These are phyloP conservation scores for Pseudodiploospora longispora DNA, from an alignment of 2,329 filamentous ascomycete genomes.

Conservation along the genomic window DNA sequence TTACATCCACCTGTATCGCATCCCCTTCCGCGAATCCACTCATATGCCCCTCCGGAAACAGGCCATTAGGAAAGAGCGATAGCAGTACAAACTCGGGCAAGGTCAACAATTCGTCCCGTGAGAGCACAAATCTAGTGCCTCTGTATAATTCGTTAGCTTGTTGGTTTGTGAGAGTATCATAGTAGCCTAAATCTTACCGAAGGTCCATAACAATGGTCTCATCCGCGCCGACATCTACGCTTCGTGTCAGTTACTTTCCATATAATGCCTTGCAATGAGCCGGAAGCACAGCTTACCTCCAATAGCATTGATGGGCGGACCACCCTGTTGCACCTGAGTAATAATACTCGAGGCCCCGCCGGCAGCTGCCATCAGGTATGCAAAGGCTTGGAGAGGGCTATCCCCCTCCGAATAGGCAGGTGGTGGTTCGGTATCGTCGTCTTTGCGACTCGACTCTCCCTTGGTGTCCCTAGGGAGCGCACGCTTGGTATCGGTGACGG, in stretches of 20 bases:
- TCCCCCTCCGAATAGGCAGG: conserved; percentile 93
- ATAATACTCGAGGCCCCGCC: conserved; percentile 97
- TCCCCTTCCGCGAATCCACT: conserved; percentile 88
- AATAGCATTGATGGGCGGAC: conserved; percentile 79
- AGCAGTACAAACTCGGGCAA: conserved; percentile 94
- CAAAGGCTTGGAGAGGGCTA: conserved; percentile 85
- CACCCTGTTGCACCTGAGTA: conserved; percentile 95
- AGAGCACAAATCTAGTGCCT: conserved; percentile 87
- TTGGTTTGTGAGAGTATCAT: background rate
- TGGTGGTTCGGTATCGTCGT: conserved; percentile 81
- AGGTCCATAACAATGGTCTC: conserved; percentile 94
- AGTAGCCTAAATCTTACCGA: conserved; percentile 51
- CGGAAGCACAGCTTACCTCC: conserved; percentile 52
- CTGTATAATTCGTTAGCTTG: conserved; percentile 39
- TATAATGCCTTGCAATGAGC: background rate
- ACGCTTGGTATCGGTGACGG: conserved; percentile 69
- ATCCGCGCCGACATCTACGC: conserved; percentile 69
- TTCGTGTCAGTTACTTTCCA: conserved; percentile 3
- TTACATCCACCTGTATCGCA: conserved; percentile 93
- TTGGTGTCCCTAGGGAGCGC: conserved; percentile 78
- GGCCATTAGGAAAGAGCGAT: conserved; percentile 96
- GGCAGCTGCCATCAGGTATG: conserved; percentile 96
- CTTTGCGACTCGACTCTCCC: conserved; percentile 64
- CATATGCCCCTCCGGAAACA: conserved; percentile 94
- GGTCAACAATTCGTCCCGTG: conserved; percentile 88